A percentile compares a stretch with the other conserved stretches of the same genome.
These are phyloP conservation scores for Fusarium continuum DNA, from an alignment of 2,329 filamentous ascomycete species.

Conservation along the genomic window DNA sequence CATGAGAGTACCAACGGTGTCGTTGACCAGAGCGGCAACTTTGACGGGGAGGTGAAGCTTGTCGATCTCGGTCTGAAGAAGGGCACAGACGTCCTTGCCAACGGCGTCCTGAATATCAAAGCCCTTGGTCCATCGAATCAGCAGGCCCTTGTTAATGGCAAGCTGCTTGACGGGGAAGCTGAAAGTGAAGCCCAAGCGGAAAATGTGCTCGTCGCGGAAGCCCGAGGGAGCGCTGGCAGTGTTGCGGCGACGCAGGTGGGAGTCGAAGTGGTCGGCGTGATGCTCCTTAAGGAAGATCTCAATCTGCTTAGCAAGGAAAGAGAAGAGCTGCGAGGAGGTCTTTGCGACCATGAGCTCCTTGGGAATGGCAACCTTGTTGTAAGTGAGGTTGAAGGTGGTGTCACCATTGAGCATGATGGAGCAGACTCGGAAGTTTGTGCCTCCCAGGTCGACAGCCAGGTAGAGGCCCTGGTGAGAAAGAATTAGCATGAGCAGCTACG, in stretches of 20 bases:
- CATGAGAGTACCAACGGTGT: slow-evolving; percentile 98
- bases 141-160: slow-evolving; percentile 91
- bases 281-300: slow-evolving; percentile 87
- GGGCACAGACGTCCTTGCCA: slow-evolving; percentile 91
- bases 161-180: slow-evolving; percentile 95
- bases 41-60: slow-evolving; percentile 85
- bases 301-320: slow-evolving; percentile 92
- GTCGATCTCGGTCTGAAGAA: slow-evolving; percentile 91
- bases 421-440: slow-evolving; percentile 98
- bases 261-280: slow-evolving; percentile 86
- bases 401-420: slow-evolving; percentile 93
- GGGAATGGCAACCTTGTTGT: slow-evolving; percentile 91
- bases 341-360: slow-evolving; percentile 89
- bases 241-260: slow-evolving; percentile 71
- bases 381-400: slow-evolving; percentile 92
- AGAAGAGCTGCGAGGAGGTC: slow-evolving; percentile 86
- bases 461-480: slow-evolving; percentile 76
- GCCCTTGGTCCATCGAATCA: slow-evolving; percentile 98
- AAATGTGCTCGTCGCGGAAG: slow-evolving; percentile 77
- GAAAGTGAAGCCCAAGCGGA: slow-evolving; percentile 98
- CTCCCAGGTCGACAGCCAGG: slow-evolving; percentile 95
- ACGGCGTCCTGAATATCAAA: slow-evolving; percentile 96
- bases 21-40: slow-evolving; percentile 96
- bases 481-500: slow-evolving; percentile 11
- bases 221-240: slow-evolving; percentile 67